Base-by-base conservation (phyloP, 225 moss, liverwort and hornwort species). In the Pleurozium schreberi region DNA sequence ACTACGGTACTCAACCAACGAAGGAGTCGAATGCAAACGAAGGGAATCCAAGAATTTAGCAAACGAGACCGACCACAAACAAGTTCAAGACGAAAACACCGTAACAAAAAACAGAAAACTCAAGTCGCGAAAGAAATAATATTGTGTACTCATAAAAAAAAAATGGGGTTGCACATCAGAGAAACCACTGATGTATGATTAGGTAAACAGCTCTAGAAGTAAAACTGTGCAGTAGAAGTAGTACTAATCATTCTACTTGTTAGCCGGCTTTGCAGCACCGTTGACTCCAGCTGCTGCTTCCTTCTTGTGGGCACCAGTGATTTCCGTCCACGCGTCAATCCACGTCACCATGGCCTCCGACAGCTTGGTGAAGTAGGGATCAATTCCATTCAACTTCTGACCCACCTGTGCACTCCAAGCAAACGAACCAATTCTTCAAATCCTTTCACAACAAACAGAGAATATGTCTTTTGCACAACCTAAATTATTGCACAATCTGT, bases 311-410 rank as follows among this genome's bases (percentile, higher is more conserved):
- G 60, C 20, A 43, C 18, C 23, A 18, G 27, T 21, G 5, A 88
- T 82, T 87, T 93, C 94, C 4, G 90, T 90, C 94, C 94, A 94
- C 4, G 94, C 94, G 8, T 94, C 94, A 12, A 94, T 94, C 94
- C 93, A 94, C 18, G 94, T 94, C 10, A 92, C 94, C 93, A 94
- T 94, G 2, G 94, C 94, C 43, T 94, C 94, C 14, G 91, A 16
- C 30, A 94, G 52, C 91, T 94, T 94, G 30, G 90, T 86, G 76
- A 94, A 92, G 67, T 94, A 94, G 5, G 93, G 93, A 40, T 94
- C 91, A 22, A 92, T 87, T 9, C 87, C 40, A 3, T 90, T 93
- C 80, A 93, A 28, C 85, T 93, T 94, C 90, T 67, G 85, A 77
- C 93, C 90, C 21, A 98, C 97, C 66, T 90, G 75, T 8, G 10